Evolutionary conservation across 2,329 filamentous ascomycete genomes (phyloP), one percentile per base, ranked within the genome.

Genomic region (Bipolaris sorokiniana): DNA sequence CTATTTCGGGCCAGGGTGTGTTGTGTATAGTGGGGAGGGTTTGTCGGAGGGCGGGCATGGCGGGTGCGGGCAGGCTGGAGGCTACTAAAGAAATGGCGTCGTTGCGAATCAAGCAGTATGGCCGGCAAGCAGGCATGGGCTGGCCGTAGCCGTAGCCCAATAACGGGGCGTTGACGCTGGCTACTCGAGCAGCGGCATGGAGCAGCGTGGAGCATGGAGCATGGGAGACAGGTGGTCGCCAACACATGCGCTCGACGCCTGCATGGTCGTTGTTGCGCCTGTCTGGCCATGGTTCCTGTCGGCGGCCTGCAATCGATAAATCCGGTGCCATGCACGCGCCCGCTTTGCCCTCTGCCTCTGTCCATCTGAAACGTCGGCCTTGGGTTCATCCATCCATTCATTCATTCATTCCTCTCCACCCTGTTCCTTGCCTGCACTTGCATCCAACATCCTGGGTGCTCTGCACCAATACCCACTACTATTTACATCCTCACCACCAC

Each of bases 101-200:
- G 45, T 49, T 54, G 55, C 55, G 51, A 54, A 58, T 58, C 55
- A 50, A 58, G 55, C 51, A 54, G 51, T 45, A 54, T 40, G 40
- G 40, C 51, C 46, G 51, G 51, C 51, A 54, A 40, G 23, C 42
- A 51, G 26, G 48, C 48, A 51, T 22, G 33, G 34, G 15, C 38
- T 10, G 48, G 31, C 52, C 44, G 22, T 22, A 22, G 22, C 3
- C 22, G 22, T 22, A 22, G 9, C 18, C 47, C 16, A 22, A 34
- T 48, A 37, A 48, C 45, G 50, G 38, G 37, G 33, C 46, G 38
- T 28, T 51, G 40, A 34, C 44, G 31, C 31, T 33, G 40, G 46
- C 53, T 44, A 23, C 23, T 44, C 9, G 11, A 2, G 55, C 31
- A 42, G 54, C 60, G 56, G 56, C 54, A 58, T 42, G 48, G 18